Conservation (phyloP, 495 filamentous ascomycete genomes). For the Xylaria telfairii region DNA sequence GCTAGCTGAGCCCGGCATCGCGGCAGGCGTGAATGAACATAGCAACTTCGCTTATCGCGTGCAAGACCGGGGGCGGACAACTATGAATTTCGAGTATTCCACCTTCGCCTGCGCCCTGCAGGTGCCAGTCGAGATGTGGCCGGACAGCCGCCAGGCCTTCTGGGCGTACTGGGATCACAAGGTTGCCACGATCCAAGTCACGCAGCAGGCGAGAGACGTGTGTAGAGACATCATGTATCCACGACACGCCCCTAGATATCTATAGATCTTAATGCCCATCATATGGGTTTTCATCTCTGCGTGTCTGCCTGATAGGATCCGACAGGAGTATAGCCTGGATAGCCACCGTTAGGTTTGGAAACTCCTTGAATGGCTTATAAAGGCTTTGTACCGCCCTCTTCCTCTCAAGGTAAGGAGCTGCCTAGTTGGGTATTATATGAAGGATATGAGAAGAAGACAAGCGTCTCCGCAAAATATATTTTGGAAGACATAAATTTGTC, state of each 20-base stretch:
- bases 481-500: background rate
- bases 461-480: conserved; percentile 11
- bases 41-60: conserved; percentile 52
- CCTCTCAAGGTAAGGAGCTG: conserved; percentile 43
- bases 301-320: background rate
- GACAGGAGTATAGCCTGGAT: background rate
- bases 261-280: background rate
- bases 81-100: conserved; percentile 51
- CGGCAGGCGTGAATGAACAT: conserved; percentile 31
- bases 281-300: background rate
- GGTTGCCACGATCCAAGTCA: conserved; percentile 41
- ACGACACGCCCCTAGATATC: conserved; percentile 31
- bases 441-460: conserved; percentile 48
- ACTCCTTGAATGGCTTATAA: conserved; percentile 32
- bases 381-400: conserved; percentile 38
- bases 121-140: conserved; percentile 32
- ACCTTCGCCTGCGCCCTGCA: conserved; percentile 45
- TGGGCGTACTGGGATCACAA: conserved; percentile 51
- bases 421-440: conserved; percentile 46
- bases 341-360: conserved; percentile 27
- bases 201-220: conserved; percentile 42
- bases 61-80: conserved; percentile 49
- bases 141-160: conserved; percentile 34
- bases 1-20: conserved; percentile 50
- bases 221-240: conserved; percentile 42